These are phyloP conservation scores for Dalbergia cochinchinensis DNA, from an alignment of 306 rosid species.

Conservation along the genomic window DNA sequence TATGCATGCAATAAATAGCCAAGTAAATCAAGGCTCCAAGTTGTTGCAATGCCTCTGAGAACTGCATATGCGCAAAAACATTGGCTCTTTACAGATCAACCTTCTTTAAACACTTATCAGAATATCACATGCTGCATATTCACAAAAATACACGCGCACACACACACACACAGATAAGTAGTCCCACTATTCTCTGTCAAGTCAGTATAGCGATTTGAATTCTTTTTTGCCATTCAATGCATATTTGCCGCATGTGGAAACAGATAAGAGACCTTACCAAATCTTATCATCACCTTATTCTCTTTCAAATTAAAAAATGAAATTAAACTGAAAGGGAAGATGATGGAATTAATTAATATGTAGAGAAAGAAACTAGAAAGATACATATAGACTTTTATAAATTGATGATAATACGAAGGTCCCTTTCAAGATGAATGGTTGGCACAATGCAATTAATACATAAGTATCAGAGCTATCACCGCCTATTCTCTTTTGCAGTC, in stretches of 20 bases:
- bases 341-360: background rate
- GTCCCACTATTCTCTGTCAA: conserved; percentile 19
- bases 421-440: conserved; percentile 9
- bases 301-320: background rate
- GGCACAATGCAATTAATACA: background rate
- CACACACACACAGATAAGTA: background rate
- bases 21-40: background rate
- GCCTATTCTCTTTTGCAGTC: conserved; percentile 5
- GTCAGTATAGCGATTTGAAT: background rate
- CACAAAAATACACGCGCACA: background rate
- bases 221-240: conserved; percentile 35
- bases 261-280: conserved; percentile 34
- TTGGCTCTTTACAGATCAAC: conserved; percentile 30
- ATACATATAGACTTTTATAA: too few species aligned
- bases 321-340: background rate
- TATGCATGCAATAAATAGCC: background rate
- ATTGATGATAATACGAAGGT: background rate
- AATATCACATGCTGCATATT: conserved; percentile 23
- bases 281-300: background rate
- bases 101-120: background rate
- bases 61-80: background rate
- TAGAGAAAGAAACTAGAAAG: background rate
- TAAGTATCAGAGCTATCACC: background rate
- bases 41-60: background rate
- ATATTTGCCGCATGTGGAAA: conserved; percentile 45